Evolutionary conservation across 768 basidiomycete genomes (phyloP).

Genomic region (Boletus reticuloceps): DNA sequence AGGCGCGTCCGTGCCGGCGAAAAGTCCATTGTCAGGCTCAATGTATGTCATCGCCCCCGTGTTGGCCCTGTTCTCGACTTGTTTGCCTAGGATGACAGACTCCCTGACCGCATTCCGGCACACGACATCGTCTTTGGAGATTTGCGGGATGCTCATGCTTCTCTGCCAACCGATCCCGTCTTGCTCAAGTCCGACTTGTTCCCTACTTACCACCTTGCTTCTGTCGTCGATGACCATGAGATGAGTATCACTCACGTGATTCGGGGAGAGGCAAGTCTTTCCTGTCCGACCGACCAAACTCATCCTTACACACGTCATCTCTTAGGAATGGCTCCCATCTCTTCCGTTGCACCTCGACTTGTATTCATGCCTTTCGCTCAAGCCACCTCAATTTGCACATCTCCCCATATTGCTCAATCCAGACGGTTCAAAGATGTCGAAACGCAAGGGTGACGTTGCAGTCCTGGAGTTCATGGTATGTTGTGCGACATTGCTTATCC

Average conservation of each 20-base stretch:
- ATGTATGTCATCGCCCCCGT: slow-evolving; percentile 51
- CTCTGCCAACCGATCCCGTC: slow-evolving; percentile 85
- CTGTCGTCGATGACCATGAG: slow-evolving; percentile 91
- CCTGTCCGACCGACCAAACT: not conserved
- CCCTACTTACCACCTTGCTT: slow-evolving; percentile 96
- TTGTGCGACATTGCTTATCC: not conserved
- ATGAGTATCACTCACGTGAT: slow-evolving; percentile 97
- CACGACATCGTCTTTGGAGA: slow-evolving; percentile 76
- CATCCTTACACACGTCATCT: not conserved
- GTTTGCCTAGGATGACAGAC: slow-evolving; percentile 50
- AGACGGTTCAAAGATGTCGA: slow-evolving; percentile 93
- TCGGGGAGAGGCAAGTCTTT: slow-evolving; percentile 73
- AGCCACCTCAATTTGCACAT: slow-evolving; percentile 83
- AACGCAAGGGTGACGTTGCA: slow-evolving; percentile 85
- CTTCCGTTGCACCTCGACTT: slow-evolving; percentile 88
- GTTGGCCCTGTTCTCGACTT: not conserved
- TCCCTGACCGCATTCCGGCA: slow-evolving; percentile 49
- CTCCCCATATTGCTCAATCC: slow-evolving; percentile 86
- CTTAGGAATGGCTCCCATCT: slow-evolving; percentile 94
- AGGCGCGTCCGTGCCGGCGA: slow-evolving; percentile 73
- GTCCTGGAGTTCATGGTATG: slow-evolving; percentile 84
- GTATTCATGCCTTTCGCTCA: slow-evolving; percentile 72
- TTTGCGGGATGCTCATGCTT: slow-evolving; percentile 71
- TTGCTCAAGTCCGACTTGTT: slow-evolving; percentile 89
- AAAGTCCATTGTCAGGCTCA: slow-evolving; percentile 80